Percentiles rank a stretch among this genome's conserved stretches.
These are phyloP conservation scores for Rhizopus arrhizus DNA, from an alignment of 371 early-diverging fungal species.

Conservation along the genomic window DNA sequence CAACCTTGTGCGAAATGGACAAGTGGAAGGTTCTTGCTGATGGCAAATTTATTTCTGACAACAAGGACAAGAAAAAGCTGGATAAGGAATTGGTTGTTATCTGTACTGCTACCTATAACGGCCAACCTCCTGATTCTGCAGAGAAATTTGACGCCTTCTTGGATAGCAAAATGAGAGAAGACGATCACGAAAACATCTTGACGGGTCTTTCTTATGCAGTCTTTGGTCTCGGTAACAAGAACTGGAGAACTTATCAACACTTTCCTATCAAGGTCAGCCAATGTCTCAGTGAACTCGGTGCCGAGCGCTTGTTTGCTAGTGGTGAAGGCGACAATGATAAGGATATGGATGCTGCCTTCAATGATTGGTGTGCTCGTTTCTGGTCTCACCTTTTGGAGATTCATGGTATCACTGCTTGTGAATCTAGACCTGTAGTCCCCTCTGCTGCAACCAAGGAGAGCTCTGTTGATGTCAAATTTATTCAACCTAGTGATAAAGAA, in stretches of 20 bases:
- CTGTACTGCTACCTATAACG: constrained; percentile 60
- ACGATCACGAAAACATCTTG: constrained; percentile 25
- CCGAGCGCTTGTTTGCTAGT: constrained; percentile 40
- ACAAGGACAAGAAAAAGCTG: constrained; percentile 11
- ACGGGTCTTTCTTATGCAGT: constrained; percentile 50
- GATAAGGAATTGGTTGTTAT: constrained; percentile 49
- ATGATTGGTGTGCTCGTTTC: constrained; percentile 52
- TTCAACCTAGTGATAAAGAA: constrained; percentile 32
- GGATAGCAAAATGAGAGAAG: constrained; percentile 29
- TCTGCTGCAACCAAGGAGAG: constrained; percentile 19
- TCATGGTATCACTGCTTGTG: constrained; percentile 40
- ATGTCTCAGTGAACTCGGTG: constrained; percentile 50
- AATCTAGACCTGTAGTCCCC: constrained; percentile 39
- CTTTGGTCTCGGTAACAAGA: constrained; percentile 61
- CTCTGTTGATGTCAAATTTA: constrained; percentile 27
- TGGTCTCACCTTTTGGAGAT: constrained; percentile 38
- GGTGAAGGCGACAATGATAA: constrained; percentile 59
- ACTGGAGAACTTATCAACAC: constrained; percentile 63
- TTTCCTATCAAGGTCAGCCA: constrained; percentile 53
- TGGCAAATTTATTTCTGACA: constrained; percentile 32
- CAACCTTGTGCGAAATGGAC: constrained; percentile 41
- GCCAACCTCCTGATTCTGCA: constrained; percentile 62
- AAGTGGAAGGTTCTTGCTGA: constrained; percentile 47
- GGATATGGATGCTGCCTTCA: constrained; percentile 56
- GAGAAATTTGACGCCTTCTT: constrained; percentile 57